phyloP scores from a whole-genome alignment of 805 yeast genomes.

The Candida sithepensis region DNA sequence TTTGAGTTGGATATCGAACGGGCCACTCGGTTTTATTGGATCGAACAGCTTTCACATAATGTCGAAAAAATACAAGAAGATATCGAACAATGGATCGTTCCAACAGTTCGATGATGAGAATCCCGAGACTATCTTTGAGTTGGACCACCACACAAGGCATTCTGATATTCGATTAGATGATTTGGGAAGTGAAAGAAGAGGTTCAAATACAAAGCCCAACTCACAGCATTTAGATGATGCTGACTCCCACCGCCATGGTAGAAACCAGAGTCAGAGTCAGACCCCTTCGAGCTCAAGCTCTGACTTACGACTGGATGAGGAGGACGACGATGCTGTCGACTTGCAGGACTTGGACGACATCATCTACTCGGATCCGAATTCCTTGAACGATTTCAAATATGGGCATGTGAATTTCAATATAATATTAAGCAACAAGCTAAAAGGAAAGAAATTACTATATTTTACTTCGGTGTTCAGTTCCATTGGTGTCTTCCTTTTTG shows the following conservation, averaged over 20 bases:
- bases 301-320: not conserved
- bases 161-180: not conserved
- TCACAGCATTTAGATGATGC: conserved; percentile 9
- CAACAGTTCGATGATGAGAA: conserved; percentile 11
- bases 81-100: conserved; percentile 6
- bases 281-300: too few relatives aligned
- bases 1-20: not conserved
- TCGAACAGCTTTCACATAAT: not conserved
- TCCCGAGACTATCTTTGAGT: conserved; percentile 10
- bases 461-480: conserved; percentile 26
- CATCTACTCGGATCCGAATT: not conserved
- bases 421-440: conserved; percentile 14
- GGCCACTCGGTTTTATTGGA: not conserved
- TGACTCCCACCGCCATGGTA: too few relatives aligned
- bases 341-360: conserved; percentile 2
- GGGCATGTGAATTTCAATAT: conserved; percentile 20
- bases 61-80: conserved; percentile 12
- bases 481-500: conserved; percentile 48
- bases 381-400: conserved; percentile 5
- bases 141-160: conserved; percentile 6
- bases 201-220: conserved; percentile 7
- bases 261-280: not conserved
- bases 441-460: conserved; percentile 23
- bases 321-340: conserved; percentile 6
- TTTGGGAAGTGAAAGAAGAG: not conserved